Percentiles rank a stretch among this genome's conserved stretches.
phyloP scores from a whole-genome alignment of 352 stramenopile species.

The Phytophthora sp. region DNA sequence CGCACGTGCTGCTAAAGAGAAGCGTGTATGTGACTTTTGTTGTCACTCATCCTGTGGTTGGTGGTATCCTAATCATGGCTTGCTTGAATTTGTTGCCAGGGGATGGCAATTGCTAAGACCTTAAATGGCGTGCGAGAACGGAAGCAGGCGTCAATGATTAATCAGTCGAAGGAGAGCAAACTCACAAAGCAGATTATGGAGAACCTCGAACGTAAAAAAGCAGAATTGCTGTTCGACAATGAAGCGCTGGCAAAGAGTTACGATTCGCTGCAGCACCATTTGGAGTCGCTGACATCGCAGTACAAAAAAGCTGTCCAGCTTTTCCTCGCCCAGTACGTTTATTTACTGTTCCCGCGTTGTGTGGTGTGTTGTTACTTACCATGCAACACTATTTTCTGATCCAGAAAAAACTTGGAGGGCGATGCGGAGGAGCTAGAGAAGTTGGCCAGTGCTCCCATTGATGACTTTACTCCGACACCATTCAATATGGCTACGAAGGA shows the following conservation, averaged over 20 bases:
- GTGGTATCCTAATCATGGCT: too few species aligned
- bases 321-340: constrained; percentile 73
- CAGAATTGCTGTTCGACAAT: constrained; percentile 70
- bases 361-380: neutral
- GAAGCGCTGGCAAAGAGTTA: constrained; percentile 64
- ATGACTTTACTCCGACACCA: constrained; percentile 67
- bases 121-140: constrained; percentile 51
- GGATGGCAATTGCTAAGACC: constrained; percentile 47
- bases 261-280: constrained; percentile 55
- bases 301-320: constrained; percentile 78
- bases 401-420: constrained; percentile 51
- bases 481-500: constrained; percentile 74
- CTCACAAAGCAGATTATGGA: constrained; percentile 68
- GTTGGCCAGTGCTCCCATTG: constrained; percentile 58
- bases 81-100: constrained; percentile 29
- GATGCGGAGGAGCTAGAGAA: constrained; percentile 55
- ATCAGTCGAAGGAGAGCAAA: constrained; percentile 62
- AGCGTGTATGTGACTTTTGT: constrained; percentile 58
- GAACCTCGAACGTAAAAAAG: constrained; percentile 66
- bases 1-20: constrained; percentile 58
- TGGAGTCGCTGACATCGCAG: constrained; percentile 69
- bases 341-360: neutral
- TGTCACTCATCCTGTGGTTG: too few species aligned
- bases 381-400: neutral
- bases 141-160: constrained; percentile 33